These are phyloP conservation scores for Polyplosphaeria fusca DNA, from an alignment of 495 filamentous ascomycete genomes.

Conservation along the genomic window DNA sequence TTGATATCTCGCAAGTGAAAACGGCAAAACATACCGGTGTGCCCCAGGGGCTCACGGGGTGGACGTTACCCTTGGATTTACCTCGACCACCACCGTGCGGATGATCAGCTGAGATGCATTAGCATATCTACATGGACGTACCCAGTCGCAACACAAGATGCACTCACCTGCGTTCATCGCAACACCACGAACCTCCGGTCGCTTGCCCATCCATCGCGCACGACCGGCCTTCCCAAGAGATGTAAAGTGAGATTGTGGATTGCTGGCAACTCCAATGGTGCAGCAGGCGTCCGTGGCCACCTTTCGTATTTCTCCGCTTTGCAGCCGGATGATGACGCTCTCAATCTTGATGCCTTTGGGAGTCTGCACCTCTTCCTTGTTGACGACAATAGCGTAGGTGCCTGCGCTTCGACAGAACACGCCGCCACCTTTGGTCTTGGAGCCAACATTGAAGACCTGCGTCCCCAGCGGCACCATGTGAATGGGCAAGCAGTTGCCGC, in stretches of 20 bases:
- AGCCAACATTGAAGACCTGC: slow-evolving; percentile 84
- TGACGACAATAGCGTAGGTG: slow-evolving; percentile 80
- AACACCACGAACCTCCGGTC: slow-evolving; percentile 91
- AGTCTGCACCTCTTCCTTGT: slow-evolving; percentile 67
- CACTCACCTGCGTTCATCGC: slow-evolving; percentile 89
- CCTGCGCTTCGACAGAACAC: slow-evolving; percentile 94
- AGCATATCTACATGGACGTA: slow-evolving; percentile 29
- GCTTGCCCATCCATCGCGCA: slow-evolving; percentile 84
- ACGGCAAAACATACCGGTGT: slow-evolving; percentile 69
- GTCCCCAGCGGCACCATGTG: slow-evolving; percentile 93
- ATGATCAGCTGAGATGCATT: slow-evolving; percentile 66
- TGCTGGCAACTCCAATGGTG: slow-evolving; percentile 89
- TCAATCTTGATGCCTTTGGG: slow-evolving; percentile 42
- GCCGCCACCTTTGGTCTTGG: slow-evolving; percentile 64
- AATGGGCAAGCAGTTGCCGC: slow-evolving; percentile 91
- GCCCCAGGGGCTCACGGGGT: slow-evolving; percentile 95
- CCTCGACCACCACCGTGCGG: slow-evolving; percentile 97
- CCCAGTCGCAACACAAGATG: background rate
- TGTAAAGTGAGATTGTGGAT: slow-evolving; percentile 81
- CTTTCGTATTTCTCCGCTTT: slow-evolving; percentile 86
- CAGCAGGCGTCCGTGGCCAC: slow-evolving; percentile 89
- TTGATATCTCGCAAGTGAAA: slow-evolving; percentile 7
- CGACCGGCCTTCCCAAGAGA: slow-evolving; percentile 94
- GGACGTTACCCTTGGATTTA: slow-evolving; percentile 95
- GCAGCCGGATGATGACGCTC: slow-evolving; percentile 75